Evolutionary conservation across 2,329 filamentous ascomycete genomes (phyloP).

Genomic region (Gnomoniopsis smithogilvyi): DNA sequence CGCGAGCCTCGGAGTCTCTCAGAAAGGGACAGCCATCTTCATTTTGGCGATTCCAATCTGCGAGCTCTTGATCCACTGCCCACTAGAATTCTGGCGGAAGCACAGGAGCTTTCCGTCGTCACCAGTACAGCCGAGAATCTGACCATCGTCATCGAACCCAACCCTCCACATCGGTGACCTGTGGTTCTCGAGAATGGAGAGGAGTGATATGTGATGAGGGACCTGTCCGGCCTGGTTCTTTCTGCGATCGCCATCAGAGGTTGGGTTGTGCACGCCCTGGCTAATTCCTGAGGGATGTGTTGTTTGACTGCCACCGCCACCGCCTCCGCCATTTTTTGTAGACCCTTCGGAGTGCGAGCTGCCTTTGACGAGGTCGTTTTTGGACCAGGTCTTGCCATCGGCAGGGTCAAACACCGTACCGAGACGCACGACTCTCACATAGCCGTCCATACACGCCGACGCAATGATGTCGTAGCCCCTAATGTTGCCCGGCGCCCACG

Average conservation of each 20-base stretch:
- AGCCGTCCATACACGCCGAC: slow-evolving; percentile 89
- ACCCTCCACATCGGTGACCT: slow-evolving; percentile 73
- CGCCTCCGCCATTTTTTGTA: slow-evolving; percentile 10
- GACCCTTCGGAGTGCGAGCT: slow-evolving; percentile 19
- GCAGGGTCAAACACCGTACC: slow-evolving; percentile 52
- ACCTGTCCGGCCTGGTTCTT: slow-evolving; percentile 63
- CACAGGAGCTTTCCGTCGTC: slow-evolving; percentile 68
- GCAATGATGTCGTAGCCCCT: slow-evolving; percentile 87
- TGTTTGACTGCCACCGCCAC: slow-evolving; percentile 18
- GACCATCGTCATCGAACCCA: slow-evolving; percentile 66
- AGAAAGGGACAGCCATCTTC: slow-evolving; percentile 45
- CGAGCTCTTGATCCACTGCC: slow-evolving; percentile 57
- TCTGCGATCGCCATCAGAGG: slow-evolving; percentile 44
- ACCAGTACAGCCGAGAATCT: slow-evolving; percentile 71
- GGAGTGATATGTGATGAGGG: slow-evolving; percentile 58
- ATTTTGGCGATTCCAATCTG: slow-evolving; percentile 58
- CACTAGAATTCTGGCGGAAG: slow-evolving; percentile 57
- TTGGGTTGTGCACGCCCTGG: slow-evolving; percentile 50
- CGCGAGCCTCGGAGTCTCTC: background rate
- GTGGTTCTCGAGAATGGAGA: slow-evolving; percentile 65
- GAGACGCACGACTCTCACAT: slow-evolving; percentile 82
- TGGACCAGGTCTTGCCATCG: slow-evolving; percentile 49
- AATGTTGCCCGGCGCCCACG: slow-evolving; percentile 90
- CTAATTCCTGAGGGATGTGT: slow-evolving; percentile 47
- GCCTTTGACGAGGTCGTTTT: slow-evolving; percentile 40